These are phyloP conservation scores for Stagonosporopsis chrysanthemi DNA, from an alignment of 2,329 filamentous ascomycete species.

Conservation along the genomic window DNA sequence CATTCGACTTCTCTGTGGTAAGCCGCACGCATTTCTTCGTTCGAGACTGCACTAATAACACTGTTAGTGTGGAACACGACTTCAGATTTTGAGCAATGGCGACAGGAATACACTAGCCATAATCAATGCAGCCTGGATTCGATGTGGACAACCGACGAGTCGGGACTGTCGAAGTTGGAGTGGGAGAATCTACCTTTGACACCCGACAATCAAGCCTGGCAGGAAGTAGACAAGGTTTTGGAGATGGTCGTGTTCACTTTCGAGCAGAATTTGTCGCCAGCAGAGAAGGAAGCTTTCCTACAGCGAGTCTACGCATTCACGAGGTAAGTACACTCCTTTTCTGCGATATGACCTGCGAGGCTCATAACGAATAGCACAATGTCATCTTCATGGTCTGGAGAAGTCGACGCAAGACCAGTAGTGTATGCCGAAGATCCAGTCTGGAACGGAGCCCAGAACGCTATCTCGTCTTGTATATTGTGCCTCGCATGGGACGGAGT, in stretches of 20 bases:
- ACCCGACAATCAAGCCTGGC: neutral
- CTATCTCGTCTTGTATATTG: neutral
- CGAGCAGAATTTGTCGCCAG: neutral
- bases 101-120: neutral
- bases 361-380: conserved; percentile 4
- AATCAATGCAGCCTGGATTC: neutral
- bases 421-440: conserved; percentile 5
- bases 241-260: conserved; percentile 4
- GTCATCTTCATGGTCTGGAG: conserved; percentile 8
- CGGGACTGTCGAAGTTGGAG: neutral
- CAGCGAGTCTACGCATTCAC: neutral
- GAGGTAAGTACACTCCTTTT: neutral
- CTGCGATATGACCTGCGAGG: neutral
- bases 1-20: neutral
- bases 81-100: neutral
- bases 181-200: conserved; percentile 1
- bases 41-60: neutral
- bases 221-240: conserved; percentile 2
- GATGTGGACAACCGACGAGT: neutral
- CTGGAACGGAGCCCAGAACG: neutral
- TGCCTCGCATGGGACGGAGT: conserved; percentile 11
- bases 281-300: neutral
- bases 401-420: neutral
- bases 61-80: neutral
- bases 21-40: neutral